Conservation (phyloP, 352 stramenopile species). For the Phytophthora sp. region DNA sequence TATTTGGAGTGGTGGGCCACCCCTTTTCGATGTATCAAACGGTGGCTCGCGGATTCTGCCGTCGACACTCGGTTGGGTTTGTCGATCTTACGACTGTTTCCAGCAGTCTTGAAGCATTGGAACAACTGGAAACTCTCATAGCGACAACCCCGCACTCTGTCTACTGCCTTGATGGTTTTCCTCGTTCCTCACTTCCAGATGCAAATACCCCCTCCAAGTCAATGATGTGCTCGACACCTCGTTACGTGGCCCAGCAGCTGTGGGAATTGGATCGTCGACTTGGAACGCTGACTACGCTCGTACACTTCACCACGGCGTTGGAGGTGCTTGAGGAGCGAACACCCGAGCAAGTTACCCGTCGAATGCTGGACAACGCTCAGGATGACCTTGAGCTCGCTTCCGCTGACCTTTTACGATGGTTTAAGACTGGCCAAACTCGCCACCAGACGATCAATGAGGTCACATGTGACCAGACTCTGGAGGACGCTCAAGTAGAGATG, state of each 20-base stretch:
- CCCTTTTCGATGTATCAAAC: constrained; percentile 56
- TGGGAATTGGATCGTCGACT: constrained; percentile 42
- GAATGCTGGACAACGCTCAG: constrained; percentile 52
- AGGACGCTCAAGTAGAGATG: constrained; percentile 48
- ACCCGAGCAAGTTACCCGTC: constrained; percentile 28
- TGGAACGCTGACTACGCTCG: constrained; percentile 31
- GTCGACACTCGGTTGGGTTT: constrained; percentile 33
- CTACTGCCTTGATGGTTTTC: constrained; percentile 58
- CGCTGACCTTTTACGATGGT: constrained; percentile 37
- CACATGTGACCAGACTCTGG: constrained; percentile 52
- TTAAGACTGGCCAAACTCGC: constrained; percentile 39
- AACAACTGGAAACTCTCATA: constrained; percentile 35
- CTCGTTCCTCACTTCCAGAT: constrained; percentile 32
- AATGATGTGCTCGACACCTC: constrained; percentile 21
- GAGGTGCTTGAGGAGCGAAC: constrained; percentile 54
- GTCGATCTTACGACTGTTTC: constrained; percentile 28
- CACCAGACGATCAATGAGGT: constrained; percentile 30
- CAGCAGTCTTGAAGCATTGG: constrained; percentile 28
- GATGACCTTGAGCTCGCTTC: constrained; percentile 43
- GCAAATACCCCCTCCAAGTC: constrained; percentile 5
- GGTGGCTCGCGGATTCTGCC: constrained; percentile 30
- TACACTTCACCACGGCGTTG: constrained; percentile 51
- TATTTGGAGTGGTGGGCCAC: constrained; percentile 50
- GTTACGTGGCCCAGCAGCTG: constrained; percentile 58
- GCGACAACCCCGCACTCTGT: constrained; percentile 20